Base-by-base conservation (phyloP, 2,329 filamentous ascomycete genomes). In the Dactylellina haptotyla region DNA sequence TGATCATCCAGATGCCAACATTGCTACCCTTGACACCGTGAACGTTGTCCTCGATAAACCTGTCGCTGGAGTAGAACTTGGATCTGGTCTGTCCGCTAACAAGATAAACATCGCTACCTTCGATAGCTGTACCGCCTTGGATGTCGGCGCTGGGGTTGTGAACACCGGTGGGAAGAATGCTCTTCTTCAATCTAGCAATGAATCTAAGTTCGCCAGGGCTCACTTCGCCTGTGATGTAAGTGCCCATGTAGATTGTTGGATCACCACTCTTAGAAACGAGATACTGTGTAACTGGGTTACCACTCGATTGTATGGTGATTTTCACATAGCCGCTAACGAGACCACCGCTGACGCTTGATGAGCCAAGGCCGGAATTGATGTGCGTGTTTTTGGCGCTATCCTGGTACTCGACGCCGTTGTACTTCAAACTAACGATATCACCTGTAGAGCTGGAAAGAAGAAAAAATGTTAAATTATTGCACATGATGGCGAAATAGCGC, bases 21-120 rank as follows among this genome's bases (percentile, higher is more conserved):
- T 79, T 80, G 70, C 81, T 82, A 20, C 85, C 84, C 69, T 84
- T 84, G 37, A 88, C 85, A 79, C 88, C 90, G 78, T 89, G 87
- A 25, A 85, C 83, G 46, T 86, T 82, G 76, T 89, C 87, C 78
- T 90, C 88, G 78, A 90, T 90, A 80, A 89, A 90, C n/a, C 88
- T 84, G 75, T 88, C 83, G 69, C 86, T 87, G 1, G 87, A 89
- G 81, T 88, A 90, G 82, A 90, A 90, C 79, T 90, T 90, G 80
- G 85, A 87, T 39, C 88, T 85, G 0, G 88, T 90, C 79, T 90
- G 82, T 20, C 87, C 85, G 75, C 82, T 80, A 46, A 90, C 86
- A 6, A 87, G 71, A 77, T 85, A 90, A 73, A 79, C 45, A n/a
- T 75, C 64, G 30, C 64, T 75, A 16, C 70, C 64, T 30, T 66